These are phyloP conservation scores for Clavispora phyllophila DNA, from an alignment of 805 yeast genomes.

Conservation along the genomic window DNA sequence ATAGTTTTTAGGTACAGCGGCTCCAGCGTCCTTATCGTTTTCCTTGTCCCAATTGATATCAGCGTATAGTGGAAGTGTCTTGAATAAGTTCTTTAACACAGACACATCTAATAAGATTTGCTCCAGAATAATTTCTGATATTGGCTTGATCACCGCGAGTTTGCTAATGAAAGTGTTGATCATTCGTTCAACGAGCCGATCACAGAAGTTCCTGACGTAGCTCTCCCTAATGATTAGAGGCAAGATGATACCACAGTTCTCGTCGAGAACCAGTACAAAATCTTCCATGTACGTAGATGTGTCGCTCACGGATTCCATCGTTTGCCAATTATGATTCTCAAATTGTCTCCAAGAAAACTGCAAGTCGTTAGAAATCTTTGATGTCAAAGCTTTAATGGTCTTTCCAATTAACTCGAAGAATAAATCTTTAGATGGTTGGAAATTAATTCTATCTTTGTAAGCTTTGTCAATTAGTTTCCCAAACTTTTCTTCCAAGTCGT, in stretches of 20 bases:
- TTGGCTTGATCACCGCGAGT: conserved; percentile 60
- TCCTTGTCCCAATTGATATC: conserved; percentile 35
- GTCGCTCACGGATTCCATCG: conserved; percentile 58
- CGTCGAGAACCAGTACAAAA: conserved; percentile 43
- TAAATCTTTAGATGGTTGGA: conserved; percentile 51
- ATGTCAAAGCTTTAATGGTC: conserved; percentile 51
- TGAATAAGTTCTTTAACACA: conserved; percentile 51
- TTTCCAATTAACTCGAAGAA: conserved; percentile 56
- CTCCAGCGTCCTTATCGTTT: conserved; percentile 10
- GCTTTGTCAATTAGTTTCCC: conserved; percentile 34
- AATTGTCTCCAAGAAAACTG: conserved; percentile 81
- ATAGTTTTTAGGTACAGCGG: conserved; percentile 25
- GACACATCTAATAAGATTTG: conserved; percentile 75
- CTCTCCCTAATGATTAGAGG: conserved; percentile 62
- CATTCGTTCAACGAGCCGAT: conserved; percentile 64
- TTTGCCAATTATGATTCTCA: conserved; percentile 67
- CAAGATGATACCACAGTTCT: conserved; percentile 44
- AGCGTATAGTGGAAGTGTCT: conserved; percentile 36
- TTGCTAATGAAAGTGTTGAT: conserved; percentile 51
- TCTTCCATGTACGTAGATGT: conserved; percentile 68
- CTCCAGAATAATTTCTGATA: conserved; percentile 53
- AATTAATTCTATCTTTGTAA: conserved; percentile 39
- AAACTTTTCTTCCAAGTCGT: conserved; percentile 66
- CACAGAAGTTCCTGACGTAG: conserved; percentile 69
- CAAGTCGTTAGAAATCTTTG: conserved; percentile 55